Conservation (phyloP, 306 rosid species). For the Malus fusca region DNA sequence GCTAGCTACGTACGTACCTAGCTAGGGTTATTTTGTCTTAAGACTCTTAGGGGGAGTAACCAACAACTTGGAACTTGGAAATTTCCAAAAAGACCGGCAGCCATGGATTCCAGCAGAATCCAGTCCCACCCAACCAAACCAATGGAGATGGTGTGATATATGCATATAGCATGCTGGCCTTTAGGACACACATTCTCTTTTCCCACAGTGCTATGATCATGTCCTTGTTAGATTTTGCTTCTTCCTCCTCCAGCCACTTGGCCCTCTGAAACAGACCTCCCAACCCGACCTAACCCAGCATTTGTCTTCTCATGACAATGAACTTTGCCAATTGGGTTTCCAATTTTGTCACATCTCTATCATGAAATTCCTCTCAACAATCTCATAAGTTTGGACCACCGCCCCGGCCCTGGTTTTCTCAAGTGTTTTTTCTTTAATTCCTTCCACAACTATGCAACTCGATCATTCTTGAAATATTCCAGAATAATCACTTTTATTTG, state of each 20-base stretch:
- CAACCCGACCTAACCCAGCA: conserved; percentile 2
- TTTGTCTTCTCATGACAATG: conserved; percentile 6
- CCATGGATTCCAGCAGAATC: conserved; percentile 9
- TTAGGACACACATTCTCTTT: conserved; percentile 39
- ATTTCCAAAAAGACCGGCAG: background rate
- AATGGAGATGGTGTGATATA: conserved; percentile 6
- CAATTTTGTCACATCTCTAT: background rate
- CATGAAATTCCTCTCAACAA: background rate
- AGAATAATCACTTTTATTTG: background rate
- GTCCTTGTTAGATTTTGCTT: conserved; percentile 22
- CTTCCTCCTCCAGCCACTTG: conserved; percentile 35
- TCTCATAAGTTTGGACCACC: background rate
- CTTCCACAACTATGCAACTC: background rate
- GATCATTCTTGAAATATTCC: background rate
- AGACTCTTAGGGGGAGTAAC: background rate
- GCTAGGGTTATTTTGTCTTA: background rate
- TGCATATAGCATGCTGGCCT: conserved; percentile 25
- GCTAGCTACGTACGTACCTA: background rate
- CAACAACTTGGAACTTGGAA: background rate
- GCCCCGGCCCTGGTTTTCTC: background rate
- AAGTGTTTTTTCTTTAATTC: background rate
- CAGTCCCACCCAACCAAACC: conserved; percentile 18
- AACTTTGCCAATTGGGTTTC: background rate
- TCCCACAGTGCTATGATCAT: conserved; percentile 33
- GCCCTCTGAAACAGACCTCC: conserved; percentile 29